phyloP scores from a whole-genome alignment of 2,329 filamentous ascomycete species.

The Aspergillus ustus region DNA sequence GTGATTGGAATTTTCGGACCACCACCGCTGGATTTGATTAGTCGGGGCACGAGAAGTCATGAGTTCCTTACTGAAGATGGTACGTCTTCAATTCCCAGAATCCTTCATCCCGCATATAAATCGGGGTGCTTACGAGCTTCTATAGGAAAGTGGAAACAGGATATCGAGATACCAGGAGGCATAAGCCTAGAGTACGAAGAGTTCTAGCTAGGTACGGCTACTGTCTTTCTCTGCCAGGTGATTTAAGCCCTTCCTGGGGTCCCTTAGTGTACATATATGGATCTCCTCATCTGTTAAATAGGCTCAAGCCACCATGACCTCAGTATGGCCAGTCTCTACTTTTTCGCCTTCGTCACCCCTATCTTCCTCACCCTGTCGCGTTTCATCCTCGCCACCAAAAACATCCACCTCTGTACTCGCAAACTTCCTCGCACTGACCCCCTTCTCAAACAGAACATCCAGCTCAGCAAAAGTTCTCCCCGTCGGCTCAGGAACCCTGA shows the following conservation, averaged over 20 bases:
- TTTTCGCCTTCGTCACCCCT: background rate
- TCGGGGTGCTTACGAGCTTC: constrained; percentile 2
- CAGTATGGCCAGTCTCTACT: background rate
- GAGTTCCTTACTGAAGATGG: constrained; percentile 50
- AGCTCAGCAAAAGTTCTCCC: constrained; percentile 85
- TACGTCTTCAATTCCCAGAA: constrained; percentile 23
- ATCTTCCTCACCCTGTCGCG: constrained; percentile 28
- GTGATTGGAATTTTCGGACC: constrained; percentile 50
- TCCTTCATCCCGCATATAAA: background rate
- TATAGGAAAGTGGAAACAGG: constrained; percentile 26
- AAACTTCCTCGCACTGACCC: constrained; percentile 74
- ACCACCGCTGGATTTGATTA: constrained; percentile 44
- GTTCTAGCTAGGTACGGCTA: no score
- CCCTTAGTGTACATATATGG: no score
- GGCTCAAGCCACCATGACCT: background rate
- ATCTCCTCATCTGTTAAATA: no score
- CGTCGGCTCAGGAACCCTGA: constrained; percentile 77
- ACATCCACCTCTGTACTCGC: constrained; percentile 61
- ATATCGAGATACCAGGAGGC: constrained; percentile 22
- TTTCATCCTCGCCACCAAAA: constrained; percentile 49
- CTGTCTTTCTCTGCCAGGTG: no score
- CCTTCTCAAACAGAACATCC: constrained; percentile 79
- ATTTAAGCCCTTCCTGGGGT: no score
- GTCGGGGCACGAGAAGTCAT: constrained; percentile 35
- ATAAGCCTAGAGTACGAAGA: constrained; percentile 24